A percentile compares a stretch with the other conserved stretches of the same genome.
Evolutionary conservation across 2,329 filamentous ascomycete species (phyloP).

Genomic region (Pseudogymnoascus sp.): DNA sequence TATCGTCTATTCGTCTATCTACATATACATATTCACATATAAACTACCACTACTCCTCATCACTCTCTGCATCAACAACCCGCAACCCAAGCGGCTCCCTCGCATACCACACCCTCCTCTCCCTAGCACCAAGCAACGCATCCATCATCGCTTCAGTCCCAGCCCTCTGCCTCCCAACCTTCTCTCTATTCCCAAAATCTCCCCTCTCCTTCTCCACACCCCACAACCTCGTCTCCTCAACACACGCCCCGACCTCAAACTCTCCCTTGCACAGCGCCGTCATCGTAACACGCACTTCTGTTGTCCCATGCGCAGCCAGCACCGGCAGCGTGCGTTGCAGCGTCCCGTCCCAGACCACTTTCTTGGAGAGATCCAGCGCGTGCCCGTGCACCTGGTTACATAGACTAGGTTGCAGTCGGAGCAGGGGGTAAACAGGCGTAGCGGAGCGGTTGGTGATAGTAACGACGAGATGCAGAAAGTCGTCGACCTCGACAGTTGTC

Average conservation of each 20-base stretch:
- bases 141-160: constrained; percentile 53
- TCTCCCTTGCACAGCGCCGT: constrained; percentile 71
- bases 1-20: constrained; percentile 10
- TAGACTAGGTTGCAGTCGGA: constrained; percentile 71
- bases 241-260: constrained; percentile 72
- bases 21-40: constrained; percentile 12
- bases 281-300: constrained; percentile 59
- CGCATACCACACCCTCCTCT: constrained; percentile 59
- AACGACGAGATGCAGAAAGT: constrained; percentile 64
- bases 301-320: constrained; percentile 51
- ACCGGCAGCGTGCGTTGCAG: constrained; percentile 66
- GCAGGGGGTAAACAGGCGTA: constrained; percentile 59
- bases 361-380: constrained; percentile 73
- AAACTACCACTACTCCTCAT: constrained; percentile 17
- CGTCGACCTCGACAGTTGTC: constrained; percentile 41
- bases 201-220: constrained; percentile 19
- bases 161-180: constrained; percentile 36
- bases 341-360: constrained; percentile 77
- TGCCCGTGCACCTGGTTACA: constrained; percentile 57
- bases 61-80: constrained; percentile 12
- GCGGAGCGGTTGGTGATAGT: constrained; percentile 66
- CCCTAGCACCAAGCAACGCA: constrained; percentile 49
- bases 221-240: constrained; percentile 69
- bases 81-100: constrained; percentile 41
- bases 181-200: constrained; percentile 21